Percentiles rank a stretch among this genome's conserved stretches.
Evolutionary conservation across 495 filamentous ascomycete genomes (phyloP).

Genomic region (Penicillium argentinense): DNA sequence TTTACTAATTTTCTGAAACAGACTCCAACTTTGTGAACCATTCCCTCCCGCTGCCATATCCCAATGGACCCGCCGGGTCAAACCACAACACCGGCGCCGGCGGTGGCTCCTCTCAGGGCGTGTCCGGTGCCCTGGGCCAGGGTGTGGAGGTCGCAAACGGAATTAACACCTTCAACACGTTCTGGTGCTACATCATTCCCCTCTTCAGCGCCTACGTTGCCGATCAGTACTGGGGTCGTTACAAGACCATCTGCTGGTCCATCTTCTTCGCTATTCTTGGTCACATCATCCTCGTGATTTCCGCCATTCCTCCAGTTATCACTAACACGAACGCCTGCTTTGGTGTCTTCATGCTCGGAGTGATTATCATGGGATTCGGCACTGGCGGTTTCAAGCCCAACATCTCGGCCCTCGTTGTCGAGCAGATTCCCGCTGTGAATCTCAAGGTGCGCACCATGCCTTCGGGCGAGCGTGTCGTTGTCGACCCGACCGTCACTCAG

Average conservation of each 20-base stretch:
- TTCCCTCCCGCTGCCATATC: constrained; percentile 14
- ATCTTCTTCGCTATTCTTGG: constrained; percentile 60
- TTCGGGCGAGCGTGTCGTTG: constrained; percentile 62
- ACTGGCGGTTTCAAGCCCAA: constrained; percentile 63
- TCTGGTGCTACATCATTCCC: constrained; percentile 73
- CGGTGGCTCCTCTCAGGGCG: constrained; percentile 15
- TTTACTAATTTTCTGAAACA: too few relatives aligned
- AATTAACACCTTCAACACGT: constrained; percentile 54
- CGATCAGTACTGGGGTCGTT: constrained; percentile 70
- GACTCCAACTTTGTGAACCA: constrained; percentile 27
- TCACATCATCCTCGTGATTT: constrained; percentile 64
- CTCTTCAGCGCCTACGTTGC: constrained; percentile 70
- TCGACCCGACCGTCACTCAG: constrained; percentile 60
- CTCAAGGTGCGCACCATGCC: constrained; percentile 24
- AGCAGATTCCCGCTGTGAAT: constrained; percentile 48
- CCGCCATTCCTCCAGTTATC: constrained; percentile 62
- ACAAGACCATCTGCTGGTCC: constrained; percentile 64
- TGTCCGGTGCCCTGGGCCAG: constrained; percentile 25
- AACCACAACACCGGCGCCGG: constrained; percentile 24
- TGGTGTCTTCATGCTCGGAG: constrained; percentile 58
- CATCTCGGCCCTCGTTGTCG: constrained; percentile 57
- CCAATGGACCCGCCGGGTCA: constrained; percentile 21
- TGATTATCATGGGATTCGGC: constrained; percentile 54
- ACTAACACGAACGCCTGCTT: constrained; percentile 48
- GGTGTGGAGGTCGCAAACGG: constrained; percentile 21